phyloP scores from a whole-genome alignment of 2,329 filamentous ascomycete species.

The Colletotrichum truncatum region DNA sequence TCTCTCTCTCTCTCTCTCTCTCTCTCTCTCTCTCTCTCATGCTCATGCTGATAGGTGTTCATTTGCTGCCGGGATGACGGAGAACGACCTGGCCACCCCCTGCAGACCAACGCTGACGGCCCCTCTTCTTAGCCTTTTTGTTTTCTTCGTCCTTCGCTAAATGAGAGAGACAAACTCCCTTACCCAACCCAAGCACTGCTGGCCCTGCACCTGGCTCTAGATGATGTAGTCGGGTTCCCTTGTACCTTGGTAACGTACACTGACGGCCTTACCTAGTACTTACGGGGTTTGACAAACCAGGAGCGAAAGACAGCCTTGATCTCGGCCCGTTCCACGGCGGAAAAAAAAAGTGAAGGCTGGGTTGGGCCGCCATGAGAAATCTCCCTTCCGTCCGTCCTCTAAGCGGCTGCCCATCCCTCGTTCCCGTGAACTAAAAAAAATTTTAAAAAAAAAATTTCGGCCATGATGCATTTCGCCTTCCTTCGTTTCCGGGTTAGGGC shows the following conservation, averaged over 20 bases:
- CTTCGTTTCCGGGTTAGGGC: constrained; percentile 20
- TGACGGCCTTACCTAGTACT: no score
- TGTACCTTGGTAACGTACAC: no score
- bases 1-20: no score
- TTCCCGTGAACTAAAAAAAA: neutral
- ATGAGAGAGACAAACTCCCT: neutral
- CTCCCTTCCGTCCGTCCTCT: neutral
- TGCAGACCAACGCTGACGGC: constrained; percentile 18
- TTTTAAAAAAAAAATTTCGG: no score
- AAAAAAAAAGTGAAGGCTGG: neutral
- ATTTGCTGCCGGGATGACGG: no score
- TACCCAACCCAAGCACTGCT: constrained; percentile 1
- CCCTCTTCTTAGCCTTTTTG: constrained; percentile 29
- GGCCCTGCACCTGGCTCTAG: no score
- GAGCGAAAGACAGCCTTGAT: neutral
- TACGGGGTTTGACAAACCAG: neutral
- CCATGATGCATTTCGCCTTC: neutral
- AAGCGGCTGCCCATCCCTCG: neutral
- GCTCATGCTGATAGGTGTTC: no score
- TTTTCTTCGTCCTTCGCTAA: constrained; percentile 13
- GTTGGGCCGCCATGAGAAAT: neutral
- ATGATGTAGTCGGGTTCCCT: no score
- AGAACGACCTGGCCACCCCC: neutral
- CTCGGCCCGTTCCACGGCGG: constrained; percentile 1
- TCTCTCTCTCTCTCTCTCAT: no score